phyloP scores from a whole-genome alignment of 257 asterid genomes.

The Euphrasia confusa region DNA sequence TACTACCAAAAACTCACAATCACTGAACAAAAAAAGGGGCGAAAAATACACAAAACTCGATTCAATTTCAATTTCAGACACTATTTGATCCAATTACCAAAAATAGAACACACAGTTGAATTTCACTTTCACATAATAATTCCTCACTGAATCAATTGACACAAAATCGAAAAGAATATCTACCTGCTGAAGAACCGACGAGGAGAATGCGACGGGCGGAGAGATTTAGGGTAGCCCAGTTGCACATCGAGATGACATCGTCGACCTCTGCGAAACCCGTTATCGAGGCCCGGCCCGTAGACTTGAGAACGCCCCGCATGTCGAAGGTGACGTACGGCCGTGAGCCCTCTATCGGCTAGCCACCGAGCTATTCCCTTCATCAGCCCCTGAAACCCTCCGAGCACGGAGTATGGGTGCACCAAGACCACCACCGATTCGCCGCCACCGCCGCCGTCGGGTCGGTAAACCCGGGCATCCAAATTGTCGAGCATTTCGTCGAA shows the following conservation, averaged over 20 bases:
- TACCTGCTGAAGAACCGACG: slow-evolving; percentile 86
- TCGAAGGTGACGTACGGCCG: slow-evolving; percentile 72
- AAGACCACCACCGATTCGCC: slow-evolving; percentile 39
- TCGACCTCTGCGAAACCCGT: slow-evolving; percentile 73
- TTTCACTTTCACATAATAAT: no score
- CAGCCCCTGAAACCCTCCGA: slow-evolving; percentile 78
- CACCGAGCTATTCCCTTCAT: slow-evolving; percentile 73
- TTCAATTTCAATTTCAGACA: no score
- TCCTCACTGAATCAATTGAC: background rate
- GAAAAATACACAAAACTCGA: no score
- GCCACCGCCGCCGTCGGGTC: slow-evolving; percentile 26
- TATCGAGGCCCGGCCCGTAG: slow-evolving; percentile 73
- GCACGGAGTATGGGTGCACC: slow-evolving; percentile 73
- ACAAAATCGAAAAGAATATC: background rate
- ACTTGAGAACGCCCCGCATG: slow-evolving; percentile 77
- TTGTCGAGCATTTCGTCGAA: no score
- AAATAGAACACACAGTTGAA: no score
- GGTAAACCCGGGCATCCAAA: no score
- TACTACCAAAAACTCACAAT: no score
- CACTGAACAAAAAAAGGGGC: no score
- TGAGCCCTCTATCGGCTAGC: slow-evolving; percentile 50
- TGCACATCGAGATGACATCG: slow-evolving; percentile 67
- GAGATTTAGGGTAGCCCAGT: slow-evolving; percentile 55
- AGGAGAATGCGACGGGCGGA: slow-evolving; percentile 53
- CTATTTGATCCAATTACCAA: background rate